These are phyloP conservation scores for Hansenula anomala DNA, from an alignment of 1,139 yeast species.

Conservation along the genomic window DNA sequence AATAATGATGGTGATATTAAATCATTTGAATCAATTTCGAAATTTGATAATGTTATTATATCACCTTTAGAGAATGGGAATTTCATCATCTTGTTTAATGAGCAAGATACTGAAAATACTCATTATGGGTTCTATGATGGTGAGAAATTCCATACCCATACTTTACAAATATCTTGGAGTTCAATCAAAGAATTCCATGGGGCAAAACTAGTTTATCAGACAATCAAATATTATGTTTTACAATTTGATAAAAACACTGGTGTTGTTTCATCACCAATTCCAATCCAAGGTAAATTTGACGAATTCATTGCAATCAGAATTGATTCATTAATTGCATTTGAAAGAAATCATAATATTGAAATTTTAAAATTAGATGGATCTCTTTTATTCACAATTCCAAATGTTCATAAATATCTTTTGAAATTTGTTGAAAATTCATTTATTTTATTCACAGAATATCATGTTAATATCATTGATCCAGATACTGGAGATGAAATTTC, in stretches of 20 bases:
- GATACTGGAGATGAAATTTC: conserved; percentile 18
- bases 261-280: conserved; percentile 4
- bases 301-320: conserved; percentile 14
- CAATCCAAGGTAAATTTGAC: conserved; percentile 3
- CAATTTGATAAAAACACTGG: conserved; percentile 12
- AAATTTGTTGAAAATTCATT: conserved; percentile 13
- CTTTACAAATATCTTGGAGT: conserved; percentile 7
- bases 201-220: conserved; percentile 14
- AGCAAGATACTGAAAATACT: conserved; percentile 4
- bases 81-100: conserved; percentile 9
- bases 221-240: conserved; percentile 6
- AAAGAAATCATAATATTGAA: conserved; percentile 16
- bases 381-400: conserved; percentile 15
- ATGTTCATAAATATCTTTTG: conserved; percentile 18
- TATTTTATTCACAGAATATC: conserved; percentile 18
- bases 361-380: conserved; percentile 11
- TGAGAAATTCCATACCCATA: conserved; percentile 4
- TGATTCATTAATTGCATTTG: conserved; percentile 16
- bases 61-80: conserved; percentile 14
- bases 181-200: conserved; percentile 17
- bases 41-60: conserved; percentile 6
- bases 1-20: conserved; percentile 1
- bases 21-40: neutral
- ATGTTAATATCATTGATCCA: conserved; percentile 18
- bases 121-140: conserved; percentile 14